Conservation (phyloP, 2,329 filamentous ascomycete species). For the Beauveria varroae region DNA sequence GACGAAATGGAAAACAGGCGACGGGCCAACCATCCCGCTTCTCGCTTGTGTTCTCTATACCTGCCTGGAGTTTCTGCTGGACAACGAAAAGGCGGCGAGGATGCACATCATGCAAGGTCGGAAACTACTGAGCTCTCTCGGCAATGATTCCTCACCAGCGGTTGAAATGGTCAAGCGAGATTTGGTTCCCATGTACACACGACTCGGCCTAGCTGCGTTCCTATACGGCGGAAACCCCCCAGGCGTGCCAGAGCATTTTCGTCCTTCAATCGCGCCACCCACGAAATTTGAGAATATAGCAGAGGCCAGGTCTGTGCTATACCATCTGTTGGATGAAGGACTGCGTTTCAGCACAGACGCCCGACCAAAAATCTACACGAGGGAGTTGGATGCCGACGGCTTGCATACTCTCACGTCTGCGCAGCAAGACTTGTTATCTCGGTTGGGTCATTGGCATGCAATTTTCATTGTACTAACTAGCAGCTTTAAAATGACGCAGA, state of each 20-base stretch:
- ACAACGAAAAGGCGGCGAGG: slow-evolving; percentile 38
- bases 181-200: slow-evolving; percentile 36
- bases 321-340: slow-evolving; percentile 32
- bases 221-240: slow-evolving; percentile 32
- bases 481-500: slow-evolving; percentile 6
- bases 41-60: slow-evolving; percentile 44
- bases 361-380: slow-evolving; percentile 19
- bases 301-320: slow-evolving; percentile 25
- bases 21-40: slow-evolving; percentile 28
- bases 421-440: slow-evolving; percentile 26
- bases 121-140: slow-evolving; percentile 30
- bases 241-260: slow-evolving; percentile 28
- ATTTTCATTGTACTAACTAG: slow-evolving; percentile 22
- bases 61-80: slow-evolving; percentile 47
- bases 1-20: slow-evolving; percentile 26
- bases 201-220: slow-evolving; percentile 33
- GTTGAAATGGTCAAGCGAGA: slow-evolving; percentile 32
- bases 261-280: slow-evolving; percentile 23
- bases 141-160: slow-evolving; percentile 20
- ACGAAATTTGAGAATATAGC: slow-evolving; percentile 26
- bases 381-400: slow-evolving; percentile 18
- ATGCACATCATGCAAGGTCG: slow-evolving; percentile 37
- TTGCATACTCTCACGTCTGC: slow-evolving; percentile 21
- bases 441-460: slow-evolving; percentile 23
- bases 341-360: slow-evolving; percentile 28